Percentiles rank a stretch among this genome's conserved stretches.
These are phyloP conservation scores for Penicillium brasilianum DNA, from an alignment of 2,329 filamentous ascomycete species.

Conservation along the genomic window DNA sequence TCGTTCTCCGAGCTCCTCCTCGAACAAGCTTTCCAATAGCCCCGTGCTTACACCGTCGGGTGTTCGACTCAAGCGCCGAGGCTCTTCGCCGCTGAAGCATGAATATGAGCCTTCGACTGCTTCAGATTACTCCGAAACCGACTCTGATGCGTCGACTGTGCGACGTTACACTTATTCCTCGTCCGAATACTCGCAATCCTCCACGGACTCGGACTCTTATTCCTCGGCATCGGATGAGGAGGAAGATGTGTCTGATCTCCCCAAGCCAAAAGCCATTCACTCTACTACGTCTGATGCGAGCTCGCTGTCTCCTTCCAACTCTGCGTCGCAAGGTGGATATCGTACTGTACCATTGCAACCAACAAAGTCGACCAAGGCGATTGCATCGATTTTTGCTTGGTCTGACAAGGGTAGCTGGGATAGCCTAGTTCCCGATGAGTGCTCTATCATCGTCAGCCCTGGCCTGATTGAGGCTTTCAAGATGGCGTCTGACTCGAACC, in stretches of 20 bases:
- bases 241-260: conserved; percentile 59
- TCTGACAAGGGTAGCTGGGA: conserved; percentile 68
- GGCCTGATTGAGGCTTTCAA: conserved; percentile 69
- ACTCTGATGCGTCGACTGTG: conserved; percentile 63
- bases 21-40: conserved; percentile 47
- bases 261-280: conserved; percentile 46
- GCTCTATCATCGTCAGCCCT: conserved; percentile 65
- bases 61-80: conserved; percentile 65
- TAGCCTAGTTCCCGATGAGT: conserved; percentile 64
- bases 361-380: conserved; percentile 57
- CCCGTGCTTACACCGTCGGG: conserved; percentile 56
- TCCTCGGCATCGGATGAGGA: conserved; percentile 59
- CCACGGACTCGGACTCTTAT: conserved; percentile 20
- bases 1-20: conserved; percentile 55
- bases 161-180: conserved; percentile 50
- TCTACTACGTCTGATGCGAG: conserved; percentile 53
- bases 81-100: conserved; percentile 93
- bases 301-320: conserved; percentile 79
- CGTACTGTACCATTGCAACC: conserved; percentile 56
- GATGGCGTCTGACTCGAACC: conserved; percentile 49
- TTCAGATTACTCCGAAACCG: conserved; percentile 58
- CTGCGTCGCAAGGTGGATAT: conserved; percentile 76
- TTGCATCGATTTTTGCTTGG: conserved; percentile 68
- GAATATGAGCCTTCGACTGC: conserved; percentile 89
- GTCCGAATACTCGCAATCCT: conserved; percentile 39